Base-by-base conservation (phyloP, 495 filamentous ascomycete genomes). In the Aspergillus olivimuriae region DNA sequence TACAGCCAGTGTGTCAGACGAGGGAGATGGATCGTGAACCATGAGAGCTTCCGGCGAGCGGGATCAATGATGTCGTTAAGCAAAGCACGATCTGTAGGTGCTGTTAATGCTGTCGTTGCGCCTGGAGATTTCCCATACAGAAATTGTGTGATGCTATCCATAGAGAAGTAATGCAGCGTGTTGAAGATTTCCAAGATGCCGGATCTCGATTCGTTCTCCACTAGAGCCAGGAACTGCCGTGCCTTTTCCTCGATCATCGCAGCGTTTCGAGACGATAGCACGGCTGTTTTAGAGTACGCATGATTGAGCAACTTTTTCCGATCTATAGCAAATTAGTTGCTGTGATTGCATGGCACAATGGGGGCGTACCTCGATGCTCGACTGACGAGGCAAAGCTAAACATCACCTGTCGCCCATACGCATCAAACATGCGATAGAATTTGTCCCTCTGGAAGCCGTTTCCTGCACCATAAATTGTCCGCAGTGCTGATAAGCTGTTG, bases 381-480 rank as follows among this genome's bases (percentile, higher is more conserved):
- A 46, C 49, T 0, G 45, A 40, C 2, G 50, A 46, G 1, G 39
- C 26, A 46, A 70, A 69, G 1, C 62, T 57, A 22, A 72, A 69
- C 35, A 72, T 38, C 18, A 64, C 62, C 38, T 56, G 43, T 2
- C 53, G 41, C 2, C 63, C 65, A 31, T 69, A 70, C 0, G 54
- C 60, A 24, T 65, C 61, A 39, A 73, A 73, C 59, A 71, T 70
- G 8, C 53, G 52, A 33, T 73, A 73, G 44, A 69, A 73, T 0
- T 30, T 15, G 0, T 60, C 58, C 12, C 69, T 18, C 30, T 63
- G 61, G 42, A 69, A 73, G 2, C 52, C 56, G 21, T 51, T 63
- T 1, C 69, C 67, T 2, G 69, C 62, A 2, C 69, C 69, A 39
- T 70, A 73, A 23, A 73, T 73, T 0, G 49, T 32, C 1, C 54